Conservation (phyloP, 2,329 filamentous ascomycete genomes). For the Fusarium luffae region DNA sequence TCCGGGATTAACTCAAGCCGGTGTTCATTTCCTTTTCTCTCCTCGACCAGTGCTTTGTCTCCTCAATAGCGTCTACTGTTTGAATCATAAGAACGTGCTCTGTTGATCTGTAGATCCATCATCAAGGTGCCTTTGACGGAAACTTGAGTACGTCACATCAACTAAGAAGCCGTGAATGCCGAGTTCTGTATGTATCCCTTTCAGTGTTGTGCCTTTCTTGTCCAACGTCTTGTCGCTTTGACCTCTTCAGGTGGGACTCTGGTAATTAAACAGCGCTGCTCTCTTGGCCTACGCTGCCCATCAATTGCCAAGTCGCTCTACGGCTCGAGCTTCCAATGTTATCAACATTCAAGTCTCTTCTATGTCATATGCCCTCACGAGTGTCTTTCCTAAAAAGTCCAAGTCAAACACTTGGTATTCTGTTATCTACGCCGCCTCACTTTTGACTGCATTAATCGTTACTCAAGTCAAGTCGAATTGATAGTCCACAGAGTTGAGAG, state of each 20-base stretch:
- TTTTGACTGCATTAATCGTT: background rate
- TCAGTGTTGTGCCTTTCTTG: background rate
- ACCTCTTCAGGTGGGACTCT: conserved; percentile 1
- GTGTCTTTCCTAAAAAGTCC: background rate
- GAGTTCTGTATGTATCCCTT: background rate
- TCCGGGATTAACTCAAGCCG: conserved; percentile 19
- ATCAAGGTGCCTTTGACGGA: background rate
- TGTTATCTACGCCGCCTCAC: background rate
- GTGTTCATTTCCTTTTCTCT: background rate
- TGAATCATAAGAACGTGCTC: background rate
- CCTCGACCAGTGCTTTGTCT: background rate
- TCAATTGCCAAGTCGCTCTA: conserved; percentile 8
- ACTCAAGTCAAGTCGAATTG: background rate
- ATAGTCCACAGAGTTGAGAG: background rate
- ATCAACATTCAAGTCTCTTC: background rate
- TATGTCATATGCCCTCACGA: background rate
- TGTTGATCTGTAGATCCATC: background rate
- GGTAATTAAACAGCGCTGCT: background rate
- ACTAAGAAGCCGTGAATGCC: background rate
- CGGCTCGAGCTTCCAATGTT: background rate
- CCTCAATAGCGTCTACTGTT: background rate
- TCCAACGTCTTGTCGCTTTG: conserved; percentile 1
- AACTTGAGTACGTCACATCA: background rate
- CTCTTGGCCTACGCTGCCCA: background rate
- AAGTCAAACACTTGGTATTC: background rate